These are phyloP conservation scores for Fomes fomentarius DNA, from an alignment of 1,284 basidiomycete genomes.

Conservation along the genomic window DNA sequence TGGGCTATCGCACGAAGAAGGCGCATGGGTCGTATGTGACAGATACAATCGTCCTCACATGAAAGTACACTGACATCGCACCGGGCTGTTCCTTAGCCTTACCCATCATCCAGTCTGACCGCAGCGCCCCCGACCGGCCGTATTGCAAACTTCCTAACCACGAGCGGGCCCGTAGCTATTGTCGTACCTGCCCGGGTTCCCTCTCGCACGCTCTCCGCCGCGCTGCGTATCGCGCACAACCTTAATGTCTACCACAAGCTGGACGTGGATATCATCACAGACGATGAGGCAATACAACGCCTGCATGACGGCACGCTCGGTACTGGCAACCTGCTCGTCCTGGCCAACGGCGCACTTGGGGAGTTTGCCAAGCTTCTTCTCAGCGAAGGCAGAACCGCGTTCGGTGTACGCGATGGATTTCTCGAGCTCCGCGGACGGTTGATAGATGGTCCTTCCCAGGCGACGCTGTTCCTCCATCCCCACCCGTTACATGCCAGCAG, in stretches of 20 bases:
- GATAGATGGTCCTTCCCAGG: conserved; percentile 34
- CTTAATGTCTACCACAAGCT: conserved; percentile 72
- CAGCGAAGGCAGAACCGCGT: conserved; percentile 31
- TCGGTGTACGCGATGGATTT: conserved; percentile 30
- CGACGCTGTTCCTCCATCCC: conserved; percentile 72
- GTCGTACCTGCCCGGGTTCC: conserved; percentile 48
- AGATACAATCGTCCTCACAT: not conserved
- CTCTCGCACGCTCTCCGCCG: conserved; percentile 46
- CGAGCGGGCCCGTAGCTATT: conserved; percentile 53
- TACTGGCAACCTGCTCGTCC: conserved; percentile 60
- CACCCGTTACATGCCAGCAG: conserved; percentile 50
- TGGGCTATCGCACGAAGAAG: conserved; percentile 3
- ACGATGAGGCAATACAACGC: conserved; percentile 41
- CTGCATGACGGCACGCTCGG: conserved; percentile 29
- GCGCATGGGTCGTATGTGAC: conserved; percentile 15
- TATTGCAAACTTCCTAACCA: conserved; percentile 64
- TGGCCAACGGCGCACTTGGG: conserved; percentile 40
- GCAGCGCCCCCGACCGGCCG: conserved; percentile 51
- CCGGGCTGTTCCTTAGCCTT: not conserved
- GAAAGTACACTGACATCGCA: not conserved
- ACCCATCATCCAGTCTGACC: not conserved
- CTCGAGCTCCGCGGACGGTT: conserved; percentile 22
- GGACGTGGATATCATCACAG: conserved; percentile 61
- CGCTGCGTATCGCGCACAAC: conserved; percentile 68
- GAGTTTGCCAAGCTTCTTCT: conserved; percentile 26